Evolutionary conservation across 164 flowering plant species (phyloP), one percentile per base, ranked within the genome.

Genomic region (Vitis rupestris): DNA sequence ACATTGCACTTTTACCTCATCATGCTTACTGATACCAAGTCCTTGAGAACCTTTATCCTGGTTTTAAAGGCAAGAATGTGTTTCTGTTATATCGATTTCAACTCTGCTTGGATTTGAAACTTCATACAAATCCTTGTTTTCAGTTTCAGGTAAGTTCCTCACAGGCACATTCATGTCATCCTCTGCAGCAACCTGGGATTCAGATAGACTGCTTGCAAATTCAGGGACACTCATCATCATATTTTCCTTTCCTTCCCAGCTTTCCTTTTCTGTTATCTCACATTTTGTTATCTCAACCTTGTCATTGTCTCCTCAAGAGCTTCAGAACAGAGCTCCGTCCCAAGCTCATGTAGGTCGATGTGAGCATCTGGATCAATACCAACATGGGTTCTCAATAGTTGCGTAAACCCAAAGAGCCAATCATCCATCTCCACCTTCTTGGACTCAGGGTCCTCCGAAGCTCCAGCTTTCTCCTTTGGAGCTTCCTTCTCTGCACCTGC

Each of bases 291-390:
- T 30, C 13, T 50, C 30, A 53, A 29, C 48, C 61, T 2, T 66
- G 2, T 23, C 60, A 59, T 68, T 1, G 94, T 87, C 78, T 91
- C 98, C 82, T 95, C 99, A 65, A 95, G 88, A 56, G 99, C 99
- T 78, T 93, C 99, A 1, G 99, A 91, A 70, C 99, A 93, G 8
- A 91, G 85, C 83, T 95, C 99, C 99, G 90, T 95, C 50, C 99
- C 99, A 58, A 93, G 84, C 79, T 95, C 99, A 66, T 93, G 97
- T 68, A 95, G 78, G 74, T 95, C 99, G 13, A 95, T 78, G 71
- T 95, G 98, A 56, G 97, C 97, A 87, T 91, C 99, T 1, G 98
- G 94, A 66, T 93, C 98, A 75, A 93, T 91, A 14, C 98, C 98
- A 16, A 93, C 95, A 76, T 95, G 92, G 65, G 89, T 81, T 12